These are phyloP conservation scores for Candida gorgasii DNA, from an alignment of 805 yeast genomes.

Conservation along the genomic window DNA sequence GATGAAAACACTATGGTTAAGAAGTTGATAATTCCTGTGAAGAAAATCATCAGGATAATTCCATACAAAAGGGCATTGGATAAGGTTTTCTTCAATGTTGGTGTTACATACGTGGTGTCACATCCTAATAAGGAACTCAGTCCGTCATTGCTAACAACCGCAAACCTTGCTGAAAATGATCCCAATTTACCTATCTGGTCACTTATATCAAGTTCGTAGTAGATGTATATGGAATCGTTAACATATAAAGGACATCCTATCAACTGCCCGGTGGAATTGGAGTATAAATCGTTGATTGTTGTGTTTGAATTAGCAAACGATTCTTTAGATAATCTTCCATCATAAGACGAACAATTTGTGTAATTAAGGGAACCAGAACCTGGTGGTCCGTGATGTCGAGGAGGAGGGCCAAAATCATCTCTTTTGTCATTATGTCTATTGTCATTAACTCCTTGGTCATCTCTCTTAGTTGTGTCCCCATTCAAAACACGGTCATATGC, in stretches of 20 bases:
- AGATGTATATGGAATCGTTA: constrained; percentile 37
- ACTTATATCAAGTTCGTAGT: constrained; percentile 40
- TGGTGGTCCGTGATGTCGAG: background rate
- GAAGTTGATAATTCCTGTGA: constrained; percentile 41
- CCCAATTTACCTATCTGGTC: constrained; percentile 45
- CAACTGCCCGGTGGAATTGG: constrained; percentile 27
- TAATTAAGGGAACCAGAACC: background rate
- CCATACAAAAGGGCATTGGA: constrained; percentile 37
- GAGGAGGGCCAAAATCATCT: background rate
- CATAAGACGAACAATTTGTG: background rate
- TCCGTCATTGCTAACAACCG: constrained; percentile 42
- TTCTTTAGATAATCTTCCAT: background rate
- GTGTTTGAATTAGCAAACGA: constrained; percentile 17
- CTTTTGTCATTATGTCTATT: too few species aligned
- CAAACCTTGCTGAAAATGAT: constrained; percentile 43
- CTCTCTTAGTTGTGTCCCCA: too few species aligned
- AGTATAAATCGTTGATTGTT: constrained; percentile 21
- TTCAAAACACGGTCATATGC: too few species aligned
- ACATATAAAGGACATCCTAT: constrained; percentile 37
- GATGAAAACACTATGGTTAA: constrained; percentile 51
- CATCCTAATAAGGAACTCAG: constrained; percentile 47
- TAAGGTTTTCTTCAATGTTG: constrained; percentile 35
- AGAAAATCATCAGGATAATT: constrained; percentile 38
- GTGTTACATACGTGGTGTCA: constrained; percentile 48
- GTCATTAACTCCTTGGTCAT: too few species aligned